Evolutionary conservation across 371 early-diverging fungal species (phyloP).

Genomic region (Circinella umbellata): DNA sequence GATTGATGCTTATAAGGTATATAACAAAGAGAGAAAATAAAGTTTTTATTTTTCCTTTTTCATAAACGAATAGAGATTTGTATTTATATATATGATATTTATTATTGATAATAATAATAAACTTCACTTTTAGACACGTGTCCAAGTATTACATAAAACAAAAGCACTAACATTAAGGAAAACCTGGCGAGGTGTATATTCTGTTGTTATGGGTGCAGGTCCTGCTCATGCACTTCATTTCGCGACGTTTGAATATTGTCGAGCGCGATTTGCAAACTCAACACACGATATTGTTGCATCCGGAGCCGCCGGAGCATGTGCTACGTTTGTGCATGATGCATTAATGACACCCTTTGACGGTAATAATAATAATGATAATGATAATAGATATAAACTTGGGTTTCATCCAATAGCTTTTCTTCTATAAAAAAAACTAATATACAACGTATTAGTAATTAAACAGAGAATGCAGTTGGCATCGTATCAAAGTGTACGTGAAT

Average conservation of each 20-base stretch:
- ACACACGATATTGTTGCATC: slow-evolving; percentile 71
- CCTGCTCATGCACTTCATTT: slow-evolving; percentile 97
- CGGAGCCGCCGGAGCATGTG: slow-evolving; percentile 86
- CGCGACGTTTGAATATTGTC: slow-evolving; percentile 91
- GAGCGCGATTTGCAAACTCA: slow-evolving; percentile 63
- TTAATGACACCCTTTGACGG: slow-evolving; percentile 96
- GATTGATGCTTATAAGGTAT: slow-evolving; percentile 91
- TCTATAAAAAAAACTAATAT: neutral
- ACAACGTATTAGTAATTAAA: slow-evolving; percentile 77
- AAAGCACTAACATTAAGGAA: slow-evolving; percentile 31
- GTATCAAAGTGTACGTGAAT: slow-evolving; percentile 71
- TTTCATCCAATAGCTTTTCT: too few species aligned
- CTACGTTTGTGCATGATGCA: slow-evolving; percentile 87
- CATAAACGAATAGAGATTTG: too few species aligned
- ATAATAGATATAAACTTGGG: too few species aligned
- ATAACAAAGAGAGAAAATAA: slow-evolving; percentile 11
- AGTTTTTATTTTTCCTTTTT: neutral
- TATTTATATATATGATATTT: too few species aligned
- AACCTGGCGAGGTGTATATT: slow-evolving; percentile 91
- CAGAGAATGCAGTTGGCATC: slow-evolving; percentile 93
- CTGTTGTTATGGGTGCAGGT: slow-evolving; percentile 91
- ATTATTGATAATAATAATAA: too few species aligned
- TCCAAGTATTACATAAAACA: slow-evolving; percentile 39
- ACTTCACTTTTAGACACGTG: slow-evolving; percentile 38
- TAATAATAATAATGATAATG: slow-evolving; percentile 37